Base-by-base conservation (phyloP, 2,329 filamentous ascomycete species). In the Leptographium flavum region DNA sequence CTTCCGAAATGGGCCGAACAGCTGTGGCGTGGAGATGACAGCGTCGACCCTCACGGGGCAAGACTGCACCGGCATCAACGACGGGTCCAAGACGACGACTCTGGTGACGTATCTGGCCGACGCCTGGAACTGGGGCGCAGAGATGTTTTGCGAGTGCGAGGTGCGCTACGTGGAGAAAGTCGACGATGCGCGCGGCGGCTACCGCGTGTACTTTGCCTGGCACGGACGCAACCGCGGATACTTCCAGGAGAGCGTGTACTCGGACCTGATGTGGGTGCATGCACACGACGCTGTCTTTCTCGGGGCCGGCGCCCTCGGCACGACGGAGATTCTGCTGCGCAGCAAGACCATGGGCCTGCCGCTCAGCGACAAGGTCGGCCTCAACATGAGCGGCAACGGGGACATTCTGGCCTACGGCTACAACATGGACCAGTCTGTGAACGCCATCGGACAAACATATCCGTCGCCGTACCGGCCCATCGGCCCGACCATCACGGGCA, bases 111-210 rank as follows among this genome's bases (percentile, higher is more conserved):
- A 83, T 53, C 62, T 83, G 8, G 69, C 74, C 8, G 79, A 83
- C 57, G 78, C 80, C 2, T 83, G 78, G 79, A 80, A 81, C 53
- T 80, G 77, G 76, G 80, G 79, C 9, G 76, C 79, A 13, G 78
- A 83, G 54, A 74, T 83, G 58, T 83, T 83, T 50, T 83, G 79
- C 58, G 71, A 78, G 52, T 78, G 76, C 49, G 77, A 83, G 56
- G 79, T 82, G 2, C 66, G 74, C 38, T 73, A 81, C 53, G 64
- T 83, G 42, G 68, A 73, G 45, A 71, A 76, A 55, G 67, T 68
- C 36, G 49, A 53, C 17, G 63, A 63, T 1, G 56, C 58, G 1
- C 59, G 61, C 5, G 67, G 69, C 14, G 78, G 79, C 2, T 83
- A 81, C 56, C 63, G 79, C 19, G 62, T 83, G 25, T 80, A 72